Conservation (phyloP, 176 grass and related monocot species). For the Zizania latifolia region DNA sequence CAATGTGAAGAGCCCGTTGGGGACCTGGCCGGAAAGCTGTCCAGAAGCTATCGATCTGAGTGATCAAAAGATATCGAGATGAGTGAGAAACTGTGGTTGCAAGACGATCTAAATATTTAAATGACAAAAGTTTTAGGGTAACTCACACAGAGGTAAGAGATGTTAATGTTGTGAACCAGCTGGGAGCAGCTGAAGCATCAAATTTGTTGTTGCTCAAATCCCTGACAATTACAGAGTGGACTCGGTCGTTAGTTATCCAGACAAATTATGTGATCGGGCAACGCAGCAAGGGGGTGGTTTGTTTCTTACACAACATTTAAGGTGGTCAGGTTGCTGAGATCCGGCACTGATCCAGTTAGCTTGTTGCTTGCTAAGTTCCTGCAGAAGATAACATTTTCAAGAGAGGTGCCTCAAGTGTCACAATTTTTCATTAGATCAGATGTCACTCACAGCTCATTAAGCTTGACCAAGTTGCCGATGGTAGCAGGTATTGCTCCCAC, state of each 20-base stretch:
- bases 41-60: constrained; percentile 56
- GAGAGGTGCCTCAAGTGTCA: not conserved
- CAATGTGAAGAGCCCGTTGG: constrained; percentile 44
- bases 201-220: constrained; percentile 87
- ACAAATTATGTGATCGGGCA: constrained; percentile 6
- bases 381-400: constrained; percentile 19
- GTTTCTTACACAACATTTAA: constrained; percentile 62
- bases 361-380: constrained; percentile 74
- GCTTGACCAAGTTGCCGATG: not conserved
- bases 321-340: constrained; percentile 44
- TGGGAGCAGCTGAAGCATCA: constrained; percentile 37
- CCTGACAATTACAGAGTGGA: constrained; percentile 25
- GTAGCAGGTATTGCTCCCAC: not conserved
- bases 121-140: constrained; percentile 25
- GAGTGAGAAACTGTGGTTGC: not conserved
- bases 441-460: constrained; percentile 5
- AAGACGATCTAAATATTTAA: not conserved
- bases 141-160: constrained; percentile 66
- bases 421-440: not conserved
- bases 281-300: not conserved
- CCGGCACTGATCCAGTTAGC: constrained; percentile 42
- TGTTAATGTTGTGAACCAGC: constrained; percentile 48
- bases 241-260: not conserved
- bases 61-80: constrained; percentile 25
- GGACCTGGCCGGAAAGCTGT: constrained; percentile 41